Percentiles rank a stretch among this genome's conserved stretches.
These are phyloP conservation scores for Persicaria maculosa DNA, from an alignment of 148 eudicot species.

Conservation along the genomic window DNA sequence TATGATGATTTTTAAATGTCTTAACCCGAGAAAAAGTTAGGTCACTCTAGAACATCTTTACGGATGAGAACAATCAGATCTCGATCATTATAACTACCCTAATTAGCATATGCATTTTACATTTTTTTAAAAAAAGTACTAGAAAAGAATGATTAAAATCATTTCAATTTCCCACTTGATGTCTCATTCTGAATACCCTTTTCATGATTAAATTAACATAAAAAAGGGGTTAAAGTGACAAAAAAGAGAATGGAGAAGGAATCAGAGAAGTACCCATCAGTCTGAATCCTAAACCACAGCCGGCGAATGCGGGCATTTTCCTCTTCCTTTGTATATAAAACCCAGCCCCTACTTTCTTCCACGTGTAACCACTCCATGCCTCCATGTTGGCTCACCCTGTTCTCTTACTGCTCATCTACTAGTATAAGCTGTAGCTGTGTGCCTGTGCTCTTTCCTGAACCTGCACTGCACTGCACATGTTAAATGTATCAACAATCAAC, in stretches of 20 bases:
- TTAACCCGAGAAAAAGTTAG: too few species aligned
- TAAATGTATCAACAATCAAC: not conserved
- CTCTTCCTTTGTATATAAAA: not conserved
- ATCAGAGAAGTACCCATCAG: not conserved
- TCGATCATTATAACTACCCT: too few species aligned
- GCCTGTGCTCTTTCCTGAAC: not conserved
- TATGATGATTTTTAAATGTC: not conserved
- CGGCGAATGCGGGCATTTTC: constrained; percentile 12
- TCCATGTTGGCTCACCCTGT: not conserved
- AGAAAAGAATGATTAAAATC: too few species aligned
- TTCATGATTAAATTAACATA: not conserved
- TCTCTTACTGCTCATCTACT: not conserved
- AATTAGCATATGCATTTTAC: too few species aligned
- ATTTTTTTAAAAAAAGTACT: too few species aligned
- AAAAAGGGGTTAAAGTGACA: too few species aligned
- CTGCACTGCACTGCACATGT: not conserved
- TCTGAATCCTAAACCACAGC: constrained; percentile 4
- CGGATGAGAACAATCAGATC: too few species aligned
- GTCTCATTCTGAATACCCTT: too few species aligned
- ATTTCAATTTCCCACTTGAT: too few species aligned
- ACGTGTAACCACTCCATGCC: not conserved
- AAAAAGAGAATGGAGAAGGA: not conserved
- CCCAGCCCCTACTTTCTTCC: constrained; percentile 9
- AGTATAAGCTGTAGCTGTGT: constrained; percentile 1
- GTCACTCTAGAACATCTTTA: too few species aligned